Evolutionary conservation across 306 rosid species (phyloP).

Genomic region (Pachyrhizus erosus): DNA sequence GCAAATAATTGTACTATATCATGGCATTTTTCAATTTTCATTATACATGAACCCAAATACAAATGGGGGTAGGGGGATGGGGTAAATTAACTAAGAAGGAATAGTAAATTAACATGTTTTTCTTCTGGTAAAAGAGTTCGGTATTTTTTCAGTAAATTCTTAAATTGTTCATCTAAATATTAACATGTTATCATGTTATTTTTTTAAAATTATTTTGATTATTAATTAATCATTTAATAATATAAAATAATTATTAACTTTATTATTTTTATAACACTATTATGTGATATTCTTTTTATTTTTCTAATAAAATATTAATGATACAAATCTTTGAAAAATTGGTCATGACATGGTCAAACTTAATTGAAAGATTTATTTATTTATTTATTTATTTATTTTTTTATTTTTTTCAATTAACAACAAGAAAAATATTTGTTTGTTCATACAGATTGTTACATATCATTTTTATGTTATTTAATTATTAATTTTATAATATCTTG

Average conservation of each 20-base stretch:
- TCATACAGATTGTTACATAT: no score
- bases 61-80: not conserved
- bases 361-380: not conserved
- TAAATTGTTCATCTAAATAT: not conserved
- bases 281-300: no score
- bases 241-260: not conserved
- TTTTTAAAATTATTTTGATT: not conserved
- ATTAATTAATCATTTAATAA: not conserved
- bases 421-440: no score
- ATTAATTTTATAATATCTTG: no score
- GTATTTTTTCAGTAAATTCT: not conserved
- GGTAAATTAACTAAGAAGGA: not conserved
- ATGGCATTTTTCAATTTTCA: not conserved
- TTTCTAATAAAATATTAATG: not conserved
- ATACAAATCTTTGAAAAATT: not conserved
- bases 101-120: not conserved
- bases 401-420: no score
- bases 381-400: no score
- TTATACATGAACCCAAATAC: not conserved
- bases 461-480: no score
- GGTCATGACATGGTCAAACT: not conserved
- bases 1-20: slow-evolving; percentile 16
- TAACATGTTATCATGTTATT: not conserved
- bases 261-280: not conserved
- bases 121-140: not conserved